phyloP scores from a whole-genome alignment of 306 rosid species.

The Vicia sativa region DNA sequence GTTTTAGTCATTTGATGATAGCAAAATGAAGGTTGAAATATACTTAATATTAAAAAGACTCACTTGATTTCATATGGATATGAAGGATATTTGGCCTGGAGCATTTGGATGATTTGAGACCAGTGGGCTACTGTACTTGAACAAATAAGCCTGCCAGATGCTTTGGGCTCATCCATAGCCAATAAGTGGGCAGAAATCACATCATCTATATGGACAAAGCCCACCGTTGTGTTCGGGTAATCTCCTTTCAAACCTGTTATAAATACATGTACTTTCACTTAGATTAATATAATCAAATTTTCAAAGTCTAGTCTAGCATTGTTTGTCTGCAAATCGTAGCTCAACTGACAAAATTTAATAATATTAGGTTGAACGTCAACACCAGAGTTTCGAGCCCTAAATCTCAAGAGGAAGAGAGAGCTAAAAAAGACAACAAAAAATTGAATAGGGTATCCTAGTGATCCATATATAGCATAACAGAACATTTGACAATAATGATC shows the following conservation, averaged over 20 bases:
- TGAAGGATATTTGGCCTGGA: slow-evolving; percentile 61
- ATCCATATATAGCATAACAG: neutral
- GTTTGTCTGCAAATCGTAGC: no score
- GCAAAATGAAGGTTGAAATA: neutral
- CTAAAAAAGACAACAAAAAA: no score
- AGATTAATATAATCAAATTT: no score
- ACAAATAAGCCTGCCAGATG: slow-evolving; percentile 78
- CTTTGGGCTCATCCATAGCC: slow-evolving; percentile 69
- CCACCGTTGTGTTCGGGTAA: slow-evolving; percentile 71
- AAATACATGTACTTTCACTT: no score
- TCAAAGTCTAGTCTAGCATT: no score
- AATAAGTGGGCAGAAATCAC: slow-evolving; percentile 72
- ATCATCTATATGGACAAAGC: slow-evolving; percentile 88
- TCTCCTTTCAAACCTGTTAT: slow-evolving; percentile 58
- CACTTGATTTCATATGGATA: slow-evolving; percentile 69
- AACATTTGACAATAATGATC: neutral
- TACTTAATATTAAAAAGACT: slow-evolving; percentile 11
- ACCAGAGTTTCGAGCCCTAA: no score
- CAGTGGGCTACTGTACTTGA: slow-evolving; percentile 79
- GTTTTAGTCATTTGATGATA: neutral
- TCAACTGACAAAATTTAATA: no score
- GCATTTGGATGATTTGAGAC: slow-evolving; percentile 74
- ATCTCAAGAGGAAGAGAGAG: no score
- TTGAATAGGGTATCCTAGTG: no score
- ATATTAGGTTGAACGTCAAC: no score